Evolutionary conservation across 306 rosid genomes (phyloP), one percentile per base, ranked within the genome.

Genomic region (Quercus bicolor): DNA sequence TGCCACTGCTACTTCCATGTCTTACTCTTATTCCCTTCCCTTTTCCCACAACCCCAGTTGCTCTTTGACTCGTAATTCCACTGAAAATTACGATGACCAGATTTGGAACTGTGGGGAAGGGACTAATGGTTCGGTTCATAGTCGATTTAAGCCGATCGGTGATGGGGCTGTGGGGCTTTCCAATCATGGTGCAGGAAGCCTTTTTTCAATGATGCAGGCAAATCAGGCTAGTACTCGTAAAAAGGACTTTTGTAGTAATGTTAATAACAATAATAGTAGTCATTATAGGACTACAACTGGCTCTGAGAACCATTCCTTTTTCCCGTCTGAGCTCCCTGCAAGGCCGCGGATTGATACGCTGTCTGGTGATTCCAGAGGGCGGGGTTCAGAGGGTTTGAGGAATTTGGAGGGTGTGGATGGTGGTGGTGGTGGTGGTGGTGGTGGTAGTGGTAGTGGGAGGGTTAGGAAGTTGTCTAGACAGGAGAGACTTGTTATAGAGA

Each of bases 41-140:
- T 83, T 85, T 76, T 93, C 99, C 4, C 99, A 96, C 83, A 93
- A 93, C 75, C 97, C 97, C 21, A 96, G 99, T 56, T 96, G 99
- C 81, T 96, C 99, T 1, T 85, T 93, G 23, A 96, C 99, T 4
- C 87, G 91, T 59, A 93, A 93, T 82, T 95, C 99, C 10, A 93
- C 98, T 0, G 98, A 94, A 56, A 89, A 90, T 82, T 96, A 78
- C 72, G 99, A 93, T 76, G 98, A 96, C 73, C 97, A 87, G 28
- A 91, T 96, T 78, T 91, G 94, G 96, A 93, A 96, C 45, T 96
- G 99, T 80, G 99, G 98, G 4, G 99, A 96, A 75, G 99, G 99
- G 48, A 96, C 99, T 66, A 96, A 96, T 82, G 98, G 99, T 13
- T 93, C 98, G 51, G 99, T 96, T 73, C 99, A 96, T 81, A 96